Percentiles rank a stretch among this genome's conserved stretches.
These are phyloP conservation scores for Metschnikowia lochheadii DNA, from an alignment of 805 yeast species.

Conservation along the genomic window DNA sequence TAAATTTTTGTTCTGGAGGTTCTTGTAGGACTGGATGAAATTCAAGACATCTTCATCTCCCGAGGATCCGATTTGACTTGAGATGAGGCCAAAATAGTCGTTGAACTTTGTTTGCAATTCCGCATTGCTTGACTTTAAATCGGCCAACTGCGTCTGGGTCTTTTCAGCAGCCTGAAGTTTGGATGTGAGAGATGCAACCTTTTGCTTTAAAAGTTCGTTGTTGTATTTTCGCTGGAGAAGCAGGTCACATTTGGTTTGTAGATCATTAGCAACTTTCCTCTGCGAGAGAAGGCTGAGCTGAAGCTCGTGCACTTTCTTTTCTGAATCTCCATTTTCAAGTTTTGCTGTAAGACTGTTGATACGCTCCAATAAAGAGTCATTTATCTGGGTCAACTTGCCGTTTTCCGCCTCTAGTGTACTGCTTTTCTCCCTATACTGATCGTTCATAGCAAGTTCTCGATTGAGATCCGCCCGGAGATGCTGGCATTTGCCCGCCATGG, in stretches of 20 bases:
- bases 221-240: conserved; percentile 46
- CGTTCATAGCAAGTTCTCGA: conserved; percentile 30
- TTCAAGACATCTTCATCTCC: conserved; percentile 10
- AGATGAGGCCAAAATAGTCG: conserved; percentile 42
- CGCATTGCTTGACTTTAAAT: conserved; percentile 47
- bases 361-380: conserved; percentile 28
- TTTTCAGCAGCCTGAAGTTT: conserved; percentile 37
- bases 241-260: conserved; percentile 50
- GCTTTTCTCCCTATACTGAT: conserved; percentile 38
- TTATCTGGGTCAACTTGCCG: conserved; percentile 26
- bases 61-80: conserved; percentile 25
- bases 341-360: conserved; percentile 21
- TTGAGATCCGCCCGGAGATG: conserved; percentile 33
- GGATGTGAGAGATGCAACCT: conserved; percentile 41
- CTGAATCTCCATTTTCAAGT: conserved; percentile 9
- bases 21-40: conserved; percentile 35
- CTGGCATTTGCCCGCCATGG: conserved; percentile 25
- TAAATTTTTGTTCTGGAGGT: conserved; percentile 27
- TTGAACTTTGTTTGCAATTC: conserved; percentile 44
- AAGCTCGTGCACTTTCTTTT: conserved; percentile 29
- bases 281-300: conserved; percentile 12
- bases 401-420: conserved; percentile 24
- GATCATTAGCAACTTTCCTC: conserved; percentile 49
- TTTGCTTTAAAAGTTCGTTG: conserved; percentile 52
- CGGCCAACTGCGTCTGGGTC: conserved; percentile 43